Percentiles rank a stretch among this genome's conserved stretches.
Conservation (phyloP, 805 yeast species). For the Debaryomyces hansenii region DNA sequence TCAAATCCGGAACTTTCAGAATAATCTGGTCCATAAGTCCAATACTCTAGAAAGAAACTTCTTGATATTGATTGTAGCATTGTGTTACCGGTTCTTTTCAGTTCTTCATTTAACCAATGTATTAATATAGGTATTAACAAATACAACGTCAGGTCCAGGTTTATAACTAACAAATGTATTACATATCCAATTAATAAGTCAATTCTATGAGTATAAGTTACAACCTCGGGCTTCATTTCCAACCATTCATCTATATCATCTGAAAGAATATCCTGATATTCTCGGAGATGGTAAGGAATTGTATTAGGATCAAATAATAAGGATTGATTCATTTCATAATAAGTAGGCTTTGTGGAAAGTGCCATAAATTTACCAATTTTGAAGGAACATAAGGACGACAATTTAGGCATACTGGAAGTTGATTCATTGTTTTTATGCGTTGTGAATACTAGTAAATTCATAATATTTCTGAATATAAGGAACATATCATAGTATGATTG, state of each 20-base stretch:
- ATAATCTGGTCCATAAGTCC: slow-evolving; percentile 17
- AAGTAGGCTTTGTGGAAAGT: slow-evolving; percentile 33
- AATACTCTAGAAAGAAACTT: slow-evolving; percentile 22
- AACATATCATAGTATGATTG: slow-evolving; percentile 32
- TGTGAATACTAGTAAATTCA: slow-evolving; percentile 13
- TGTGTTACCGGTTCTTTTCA: background rate
- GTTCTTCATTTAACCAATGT: slow-evolving; percentile 38
- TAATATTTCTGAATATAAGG: slow-evolving; percentile 25
- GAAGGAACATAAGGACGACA: slow-evolving; percentile 21
- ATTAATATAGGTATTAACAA: slow-evolving; percentile 33
- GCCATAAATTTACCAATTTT: slow-evolving; percentile 36
- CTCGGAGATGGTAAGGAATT: slow-evolving; percentile 22
- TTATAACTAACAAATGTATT: slow-evolving; percentile 31
- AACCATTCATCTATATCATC: slow-evolving; percentile 41
- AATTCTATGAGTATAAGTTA: slow-evolving; percentile 18
- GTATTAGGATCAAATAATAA: slow-evolving; percentile 25
- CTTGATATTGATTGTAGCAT: slow-evolving; percentile 9
- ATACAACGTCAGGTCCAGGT: slow-evolving; percentile 32
- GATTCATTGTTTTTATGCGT: background rate
- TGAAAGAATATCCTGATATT: slow-evolving; percentile 20
- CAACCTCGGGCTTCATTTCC: slow-evolving; percentile 27
- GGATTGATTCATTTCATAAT: slow-evolving; percentile 29
- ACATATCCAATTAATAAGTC: slow-evolving; percentile 35
- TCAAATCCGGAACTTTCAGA: slow-evolving; percentile 4
- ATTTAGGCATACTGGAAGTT: slow-evolving; percentile 5